Percentiles rank a stretch among this genome's conserved stretches.
Evolutionary conservation across 2,329 filamentous ascomycete species (phyloP).

Genomic region (Ceratocystis cacaofunesta): DNA sequence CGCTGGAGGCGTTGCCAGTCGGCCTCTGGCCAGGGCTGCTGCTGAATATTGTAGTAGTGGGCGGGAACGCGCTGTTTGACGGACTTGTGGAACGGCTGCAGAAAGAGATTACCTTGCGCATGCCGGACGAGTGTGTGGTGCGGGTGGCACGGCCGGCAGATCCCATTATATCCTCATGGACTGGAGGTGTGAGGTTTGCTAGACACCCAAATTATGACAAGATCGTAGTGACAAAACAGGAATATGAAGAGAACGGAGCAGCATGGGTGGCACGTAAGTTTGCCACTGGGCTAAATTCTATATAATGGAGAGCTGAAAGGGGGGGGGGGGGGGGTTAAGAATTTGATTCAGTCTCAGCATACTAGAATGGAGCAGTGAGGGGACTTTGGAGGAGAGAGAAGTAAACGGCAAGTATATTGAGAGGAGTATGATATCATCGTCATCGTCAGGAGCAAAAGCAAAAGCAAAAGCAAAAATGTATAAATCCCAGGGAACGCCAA

Average conservation of each 20-base stretch:
- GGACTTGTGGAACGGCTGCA: slow-evolving; percentile 73
- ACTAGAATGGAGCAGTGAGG: neutral
- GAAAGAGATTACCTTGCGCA: slow-evolving; percentile 54
- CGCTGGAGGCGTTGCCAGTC: slow-evolving; percentile 58
- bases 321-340: too few species aligned
- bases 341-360: neutral
- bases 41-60: slow-evolving; percentile 77
- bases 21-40: slow-evolving; percentile 71
- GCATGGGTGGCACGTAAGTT: slow-evolving; percentile 63
- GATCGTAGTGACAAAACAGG: slow-evolving; percentile 65
- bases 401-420: slow-evolving; percentile 1
- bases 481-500: neutral
- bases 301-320: neutral
- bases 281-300: slow-evolving; percentile 21
- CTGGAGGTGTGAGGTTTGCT: slow-evolving; percentile 67
- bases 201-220: slow-evolving; percentile 50
- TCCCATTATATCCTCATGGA: slow-evolving; percentile 70
- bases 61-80: slow-evolving; percentile 65
- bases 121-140: slow-evolving; percentile 64
- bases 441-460: neutral
- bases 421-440: neutral
- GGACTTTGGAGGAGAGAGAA: neutral
- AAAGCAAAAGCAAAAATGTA: neutral
- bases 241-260: slow-evolving; percentile 79
- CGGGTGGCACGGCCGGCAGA: slow-evolving; percentile 55